Conservation (phyloP, 1,284 basidiomycete species). For the Moesziomyces antarcticus region DNA sequence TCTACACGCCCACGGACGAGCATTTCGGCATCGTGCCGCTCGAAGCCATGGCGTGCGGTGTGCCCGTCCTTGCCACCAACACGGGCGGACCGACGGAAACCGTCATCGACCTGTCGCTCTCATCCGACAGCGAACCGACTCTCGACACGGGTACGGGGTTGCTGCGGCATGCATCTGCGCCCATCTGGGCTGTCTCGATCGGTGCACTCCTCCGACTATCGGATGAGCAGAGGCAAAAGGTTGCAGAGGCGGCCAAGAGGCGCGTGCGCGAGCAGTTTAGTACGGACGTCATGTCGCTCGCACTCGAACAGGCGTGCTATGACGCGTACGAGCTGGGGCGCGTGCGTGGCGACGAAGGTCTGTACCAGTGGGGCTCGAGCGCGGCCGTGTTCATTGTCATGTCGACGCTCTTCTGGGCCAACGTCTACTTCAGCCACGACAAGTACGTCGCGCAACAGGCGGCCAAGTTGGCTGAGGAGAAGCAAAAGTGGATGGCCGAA, state of each 20-base stretch:
- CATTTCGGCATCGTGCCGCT: conserved; percentile 97
- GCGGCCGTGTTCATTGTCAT: conserved; percentile 35
- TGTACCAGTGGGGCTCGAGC: conserved; percentile 50
- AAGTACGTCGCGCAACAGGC: conserved; percentile 40
- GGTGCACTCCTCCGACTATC: conserved; percentile 32
- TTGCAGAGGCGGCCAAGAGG: conserved; percentile 20
- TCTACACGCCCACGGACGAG: conserved; percentile 95
- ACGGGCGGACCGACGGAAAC: conserved; percentile 93
- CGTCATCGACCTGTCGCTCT: conserved; percentile 73
- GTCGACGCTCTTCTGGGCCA: conserved; percentile 39
- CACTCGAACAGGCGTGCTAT: conserved; percentile 44
- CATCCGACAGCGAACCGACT: conserved; percentile 35
- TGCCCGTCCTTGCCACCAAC: conserved; percentile 88
- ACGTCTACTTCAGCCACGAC: conserved; percentile 44
- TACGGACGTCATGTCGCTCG: conserved; percentile 38
- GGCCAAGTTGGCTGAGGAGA: conserved; percentile 31
- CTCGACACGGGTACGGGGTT: conserved; percentile 48
- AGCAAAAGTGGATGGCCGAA: conserved; percentile 36
- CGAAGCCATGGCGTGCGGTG: conserved; percentile 90
- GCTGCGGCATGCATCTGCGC: conserved; percentile 39
- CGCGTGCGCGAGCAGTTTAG: conserved; percentile 40
- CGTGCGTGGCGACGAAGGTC: conserved; percentile 48
- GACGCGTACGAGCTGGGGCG: conserved; percentile 42
- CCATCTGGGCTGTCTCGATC: conserved; percentile 49
- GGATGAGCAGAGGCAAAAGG: conserved; percentile 3